Evolutionary conservation across 495 filamentous ascomycete genomes (phyloP).

Genomic region (Penicillium nucicola): DNA sequence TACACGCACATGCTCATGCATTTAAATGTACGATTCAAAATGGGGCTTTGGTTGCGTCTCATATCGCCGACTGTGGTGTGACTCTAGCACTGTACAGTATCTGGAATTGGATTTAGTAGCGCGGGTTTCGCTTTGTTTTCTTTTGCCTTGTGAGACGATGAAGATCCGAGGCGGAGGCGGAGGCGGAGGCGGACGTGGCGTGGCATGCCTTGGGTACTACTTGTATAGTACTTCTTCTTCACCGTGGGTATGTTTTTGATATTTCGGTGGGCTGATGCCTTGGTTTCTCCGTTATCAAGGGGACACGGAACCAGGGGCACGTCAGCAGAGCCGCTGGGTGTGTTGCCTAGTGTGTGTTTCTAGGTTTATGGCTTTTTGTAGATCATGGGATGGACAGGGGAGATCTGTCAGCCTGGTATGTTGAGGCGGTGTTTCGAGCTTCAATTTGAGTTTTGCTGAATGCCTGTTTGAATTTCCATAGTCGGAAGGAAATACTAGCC

Average conservation of each 20-base stretch:
- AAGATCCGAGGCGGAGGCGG: background rate
- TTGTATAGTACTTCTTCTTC: too few species aligned
- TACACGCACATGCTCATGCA: too few species aligned
- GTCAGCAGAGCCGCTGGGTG: background rate
- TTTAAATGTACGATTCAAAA: constrained; percentile 1
- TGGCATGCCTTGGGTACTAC: too few species aligned
- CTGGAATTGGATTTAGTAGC: too few species aligned
- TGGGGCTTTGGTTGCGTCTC: background rate
- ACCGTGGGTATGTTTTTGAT: background rate
- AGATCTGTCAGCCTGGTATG: background rate
- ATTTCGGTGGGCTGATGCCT: background rate
- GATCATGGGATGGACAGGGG: background rate
- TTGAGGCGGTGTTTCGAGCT: background rate
- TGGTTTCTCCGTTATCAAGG: background rate
- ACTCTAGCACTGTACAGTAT: background rate
- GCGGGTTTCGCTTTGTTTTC: background rate
- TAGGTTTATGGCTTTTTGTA: background rate
- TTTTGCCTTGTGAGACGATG: background rate
- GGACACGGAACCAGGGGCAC: constrained; percentile 1
- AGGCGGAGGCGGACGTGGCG: background rate
- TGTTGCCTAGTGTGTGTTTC: background rate
- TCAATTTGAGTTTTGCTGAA: background rate
- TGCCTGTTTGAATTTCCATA: background rate
- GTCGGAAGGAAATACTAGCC: background rate
- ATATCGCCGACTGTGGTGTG: constrained; percentile 1